A percentile compares a stretch with the other conserved stretches of the same genome.
phyloP scores from a whole-genome alignment of 345 rosid genomes.

The Ceriops decandra region DNA sequence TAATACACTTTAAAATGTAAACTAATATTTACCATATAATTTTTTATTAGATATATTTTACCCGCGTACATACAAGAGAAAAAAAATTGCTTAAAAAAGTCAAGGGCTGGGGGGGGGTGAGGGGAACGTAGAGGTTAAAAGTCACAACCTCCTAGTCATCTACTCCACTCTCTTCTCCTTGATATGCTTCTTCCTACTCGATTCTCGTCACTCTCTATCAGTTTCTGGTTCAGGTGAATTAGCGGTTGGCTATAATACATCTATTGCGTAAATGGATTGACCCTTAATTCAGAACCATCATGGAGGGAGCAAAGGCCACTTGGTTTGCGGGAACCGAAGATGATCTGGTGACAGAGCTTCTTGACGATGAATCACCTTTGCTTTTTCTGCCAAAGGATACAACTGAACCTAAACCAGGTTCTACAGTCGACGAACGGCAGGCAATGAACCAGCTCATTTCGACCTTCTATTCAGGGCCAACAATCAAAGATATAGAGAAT shows the following conservation, averaged over 20 bases:
- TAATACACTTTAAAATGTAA: too few relatives aligned
- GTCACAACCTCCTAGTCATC: constrained; percentile 28
- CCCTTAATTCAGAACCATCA: background rate
- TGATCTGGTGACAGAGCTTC: constrained; percentile 47
- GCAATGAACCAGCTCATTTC: constrained; percentile 33
- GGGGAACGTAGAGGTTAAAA: background rate
- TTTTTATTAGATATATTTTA: too few relatives aligned
- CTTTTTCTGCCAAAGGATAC: constrained; percentile 29
- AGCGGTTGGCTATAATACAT: background rate
- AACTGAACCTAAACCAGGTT: constrained; percentile 12
- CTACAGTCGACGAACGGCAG: constrained; percentile 23
- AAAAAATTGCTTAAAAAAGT: constrained; percentile 13
- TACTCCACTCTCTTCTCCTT: constrained; percentile 39
- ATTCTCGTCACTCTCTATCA: constrained; percentile 6
- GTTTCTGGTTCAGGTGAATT: background rate
- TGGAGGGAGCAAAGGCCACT: constrained; percentile 22
- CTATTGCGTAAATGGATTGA: constrained; percentile 6
- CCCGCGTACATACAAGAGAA: background rate
- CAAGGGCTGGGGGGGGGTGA: background rate
- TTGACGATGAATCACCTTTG: constrained; percentile 48
- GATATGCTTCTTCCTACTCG: constrained; percentile 12
- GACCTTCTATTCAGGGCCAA: constrained; percentile 51
- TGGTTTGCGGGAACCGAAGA: constrained; percentile 34
- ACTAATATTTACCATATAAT: too few relatives aligned
- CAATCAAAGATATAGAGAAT: constrained; percentile 47